Evolutionary conservation across 129 eudicot species (phyloP).

Genomic region (Tagetes erecta): DNA sequence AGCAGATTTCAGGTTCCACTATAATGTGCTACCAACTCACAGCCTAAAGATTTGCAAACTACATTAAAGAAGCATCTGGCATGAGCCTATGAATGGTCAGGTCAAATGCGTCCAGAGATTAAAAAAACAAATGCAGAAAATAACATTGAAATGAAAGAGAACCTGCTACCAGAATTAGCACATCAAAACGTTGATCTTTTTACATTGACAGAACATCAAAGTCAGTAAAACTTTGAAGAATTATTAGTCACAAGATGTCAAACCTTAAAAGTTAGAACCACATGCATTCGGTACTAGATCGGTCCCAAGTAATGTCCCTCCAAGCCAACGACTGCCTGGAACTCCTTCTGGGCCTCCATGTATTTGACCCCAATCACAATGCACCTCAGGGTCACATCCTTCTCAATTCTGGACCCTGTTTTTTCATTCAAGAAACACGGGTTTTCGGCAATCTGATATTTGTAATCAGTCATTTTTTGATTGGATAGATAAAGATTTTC

Average conservation of each 20-base stretch:
- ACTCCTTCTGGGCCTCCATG: slow-evolving; percentile 66
- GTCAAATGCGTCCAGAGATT: neutral
- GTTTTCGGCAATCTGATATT: slow-evolving; percentile 58
- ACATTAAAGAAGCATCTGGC: neutral
- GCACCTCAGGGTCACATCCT: slow-evolving; percentile 53
- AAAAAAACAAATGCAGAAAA: neutral
- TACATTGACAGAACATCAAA: slow-evolving; percentile 11
- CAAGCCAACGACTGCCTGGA: slow-evolving; percentile 62
- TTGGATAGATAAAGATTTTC: slow-evolving; percentile 61
- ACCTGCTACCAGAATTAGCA: neutral
- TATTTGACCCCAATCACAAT: slow-evolving; percentile 58
- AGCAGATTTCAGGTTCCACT: neutral
- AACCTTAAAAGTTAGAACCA: neutral
- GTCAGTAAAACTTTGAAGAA: neutral
- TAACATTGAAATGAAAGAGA: neutral
- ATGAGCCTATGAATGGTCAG: neutral
- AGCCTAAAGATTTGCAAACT: neutral
- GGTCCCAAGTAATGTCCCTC: slow-evolving; percentile 78
- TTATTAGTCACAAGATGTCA: neutral
- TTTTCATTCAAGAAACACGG: slow-evolving; percentile 52
- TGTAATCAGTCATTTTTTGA: slow-evolving; percentile 59
- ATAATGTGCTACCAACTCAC: slow-evolving; percentile 1
- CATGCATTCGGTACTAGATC: slow-evolving; percentile 25
- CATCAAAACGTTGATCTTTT: neutral
- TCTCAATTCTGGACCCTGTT: slow-evolving; percentile 61